Evolutionary conservation across 176 grass and related monocot genomes (phyloP), one percentile per base, ranked within the genome.

Genomic region (Ensete glaucum): DNA sequence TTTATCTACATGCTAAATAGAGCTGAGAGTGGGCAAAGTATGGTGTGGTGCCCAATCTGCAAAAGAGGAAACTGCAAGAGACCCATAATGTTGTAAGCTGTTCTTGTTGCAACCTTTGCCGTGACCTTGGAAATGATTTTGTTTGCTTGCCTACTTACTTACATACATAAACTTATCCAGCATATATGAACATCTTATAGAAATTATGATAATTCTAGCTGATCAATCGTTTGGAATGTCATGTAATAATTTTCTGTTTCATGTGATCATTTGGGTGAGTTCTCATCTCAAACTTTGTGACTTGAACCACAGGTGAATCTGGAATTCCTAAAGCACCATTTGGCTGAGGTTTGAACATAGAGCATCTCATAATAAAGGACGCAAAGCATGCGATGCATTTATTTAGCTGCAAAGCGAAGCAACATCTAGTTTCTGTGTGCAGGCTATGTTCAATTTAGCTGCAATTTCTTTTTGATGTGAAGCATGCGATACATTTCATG

Each of bases 21-120:
- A 76, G 50, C 13, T 0, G 64, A 79, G 83, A 87, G 68, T 81
- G 62, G 51, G 76, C 22, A 93, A 82, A 74, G 56, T 98, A 22
- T 98, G 88, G 90, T 98, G 88, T 98, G 88, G 90, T 98, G 88
- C 73, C 86, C 90, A 78, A 78, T 89, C 70, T 98, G 95, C 81
- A 93, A 91, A 84, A 76, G 78, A 80, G 94, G 94, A 82, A 78
- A 58, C 80, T 98, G 68, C 78, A 64, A 71, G 90, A 98, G 68
- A 77, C 64, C 10, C 82, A 84, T 78, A 87, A 87, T 80, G 76
- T 93, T 69, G 84, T 98, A 82, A 79, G 87, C 16, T 93, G 90
- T 81, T 89, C 85, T 79, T 67, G 74, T 14, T 93, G 94, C 71
- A 76, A 77, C 23, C 87, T 93, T 43, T 86, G 72, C 43, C 82